Evolutionary conservation across 257 asterid genomes (phyloP).

Genomic region (Solanum gandarillasii): DNA sequence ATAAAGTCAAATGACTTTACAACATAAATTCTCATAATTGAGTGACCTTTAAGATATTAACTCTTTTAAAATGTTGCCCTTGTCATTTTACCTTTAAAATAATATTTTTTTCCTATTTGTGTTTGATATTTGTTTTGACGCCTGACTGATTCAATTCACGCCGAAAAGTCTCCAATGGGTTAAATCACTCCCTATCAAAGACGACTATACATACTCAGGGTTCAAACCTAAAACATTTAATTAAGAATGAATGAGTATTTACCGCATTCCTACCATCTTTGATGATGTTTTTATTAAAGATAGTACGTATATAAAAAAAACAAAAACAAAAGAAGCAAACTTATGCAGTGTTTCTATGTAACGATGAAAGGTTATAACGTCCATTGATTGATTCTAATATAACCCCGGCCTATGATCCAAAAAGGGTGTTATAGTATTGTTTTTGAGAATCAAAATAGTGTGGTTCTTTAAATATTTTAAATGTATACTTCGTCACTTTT

Average conservation of each 20-base stretch:
- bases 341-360: not conserved
- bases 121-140: not conserved
- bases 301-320: not conserved
- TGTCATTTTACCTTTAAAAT: not conserved
- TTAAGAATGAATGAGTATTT: not conserved
- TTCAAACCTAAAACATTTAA: not conserved
- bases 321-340: not conserved
- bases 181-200: not conserved
- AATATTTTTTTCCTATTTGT: not conserved
- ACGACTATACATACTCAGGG: accelerated
- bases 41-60: no score
- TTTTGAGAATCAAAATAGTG: not conserved
- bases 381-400: not conserved
- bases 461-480: not conserved
- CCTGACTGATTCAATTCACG: not conserved
- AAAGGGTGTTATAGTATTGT: not conserved
- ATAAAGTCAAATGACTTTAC: no score
- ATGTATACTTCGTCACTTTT: not conserved
- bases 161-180: accelerated
- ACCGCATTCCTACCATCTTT: not conserved
- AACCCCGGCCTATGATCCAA: not conserved
- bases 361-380: not conserved
- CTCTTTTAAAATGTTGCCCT: not conserved
- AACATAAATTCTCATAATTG: no score
- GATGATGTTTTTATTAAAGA: not conserved